Evolutionary conservation across 2,329 filamentous ascomycete species (phyloP), one percentile per base, ranked within the genome.

Genomic region (Neonectria hederae): DNA sequence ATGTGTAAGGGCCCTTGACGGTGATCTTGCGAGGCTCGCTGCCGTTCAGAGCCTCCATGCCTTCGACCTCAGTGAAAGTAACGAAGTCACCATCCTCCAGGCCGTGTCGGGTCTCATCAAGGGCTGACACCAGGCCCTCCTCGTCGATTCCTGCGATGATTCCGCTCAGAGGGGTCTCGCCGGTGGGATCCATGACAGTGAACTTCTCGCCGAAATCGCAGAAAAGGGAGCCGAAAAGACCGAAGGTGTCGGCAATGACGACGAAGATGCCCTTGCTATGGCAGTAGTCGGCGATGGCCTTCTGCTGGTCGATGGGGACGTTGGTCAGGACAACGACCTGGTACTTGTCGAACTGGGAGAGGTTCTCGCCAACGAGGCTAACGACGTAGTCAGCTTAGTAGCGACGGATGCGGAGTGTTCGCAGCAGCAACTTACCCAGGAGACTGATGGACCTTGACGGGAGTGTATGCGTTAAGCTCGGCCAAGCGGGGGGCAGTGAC

Each of bases 191-290:
- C 69, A 93, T 90, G 59, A 96, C 89, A 5, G 92, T 93, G 79
- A 99, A 99, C 74, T 96, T 92, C 75, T 95, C 89, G 71, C 96
- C 96, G 76, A 99, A 99, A 76, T 99, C 96, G 75, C 94, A 97
- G 83, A 99, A 99, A 71, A 99, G 92, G 69, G 91, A 92, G 54
- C 96, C 96, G 76, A 99, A 99, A 32, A 99, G 86, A 69, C 96
- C 96, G 74, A 93, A 97, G 0, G 92, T 97, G 76, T 97, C 94
- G 7, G 93, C 89, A 60, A 93, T 88, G 54, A 97, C 90, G 42
- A 99, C 82, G 77, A 93, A 97, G 72, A 99, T 97, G 67, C 92
- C 92, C 79, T 98, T 97, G 67, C 91, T 84, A 80, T 98, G 96
- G 80, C 95, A 97, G 83, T 95, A 98, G 73, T 98, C 94, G 70